A percentile compares a stretch with the other conserved stretches of the same genome.
Conservation (phyloP, 768 basidiomycete species). For the Mrakia gelida region DNA sequence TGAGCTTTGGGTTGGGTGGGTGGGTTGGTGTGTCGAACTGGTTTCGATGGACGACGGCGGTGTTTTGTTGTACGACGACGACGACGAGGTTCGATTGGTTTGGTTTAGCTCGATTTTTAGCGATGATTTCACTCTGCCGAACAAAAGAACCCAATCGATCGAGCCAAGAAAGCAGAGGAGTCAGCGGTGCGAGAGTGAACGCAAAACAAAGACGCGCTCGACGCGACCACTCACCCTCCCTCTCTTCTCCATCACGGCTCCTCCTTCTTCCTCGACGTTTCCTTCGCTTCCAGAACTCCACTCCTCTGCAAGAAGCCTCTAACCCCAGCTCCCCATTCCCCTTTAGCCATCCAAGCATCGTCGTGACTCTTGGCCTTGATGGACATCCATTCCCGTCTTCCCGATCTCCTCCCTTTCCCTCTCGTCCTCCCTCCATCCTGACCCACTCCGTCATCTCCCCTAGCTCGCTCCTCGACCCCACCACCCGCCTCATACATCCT, state of each 20-base stretch:
- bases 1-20: neutral
- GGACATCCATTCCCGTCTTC: constrained; percentile 37
- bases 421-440: neutral
- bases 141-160: neutral
- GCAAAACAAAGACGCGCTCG: neutral
- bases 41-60: neutral
- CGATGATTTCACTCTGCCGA: neutral
- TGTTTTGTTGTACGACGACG: too few species aligned
- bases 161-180: neutral
- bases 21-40: neutral
- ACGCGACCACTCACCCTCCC: neutral
- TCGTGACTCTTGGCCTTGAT: constrained; percentile 48
- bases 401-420: neutral
- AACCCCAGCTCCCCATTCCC: constrained; percentile 42
- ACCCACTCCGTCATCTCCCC: too few species aligned
- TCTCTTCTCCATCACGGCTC: too few species aligned
- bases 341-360: constrained; percentile 43
- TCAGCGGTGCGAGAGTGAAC: neutral
- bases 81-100: neutral
- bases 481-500: constrained; percentile 38
- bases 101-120: too few species aligned
- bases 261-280: neutral
- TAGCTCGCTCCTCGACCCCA: too few species aligned
- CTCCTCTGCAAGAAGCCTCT: constrained; percentile 33
- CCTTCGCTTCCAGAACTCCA: neutral